Evolutionary conservation across 768 basidiomycete species (phyloP).

Genomic region (Pleurotus pulmonarius): DNA sequence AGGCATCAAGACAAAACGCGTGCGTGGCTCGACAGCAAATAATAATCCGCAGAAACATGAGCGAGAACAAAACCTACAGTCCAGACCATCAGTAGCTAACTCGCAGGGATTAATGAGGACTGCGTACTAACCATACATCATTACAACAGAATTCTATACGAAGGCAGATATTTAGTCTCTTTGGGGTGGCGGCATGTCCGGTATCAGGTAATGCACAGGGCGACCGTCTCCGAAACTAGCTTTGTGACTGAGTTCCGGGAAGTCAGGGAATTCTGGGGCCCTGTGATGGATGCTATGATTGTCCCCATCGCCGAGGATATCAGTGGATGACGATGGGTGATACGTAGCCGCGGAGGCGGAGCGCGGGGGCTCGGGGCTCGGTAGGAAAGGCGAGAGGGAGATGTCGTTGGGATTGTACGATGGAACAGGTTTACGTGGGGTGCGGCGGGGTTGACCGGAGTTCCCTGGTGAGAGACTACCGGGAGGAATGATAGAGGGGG

Average conservation of each 20-base stretch:
- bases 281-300: constrained; percentile 1
- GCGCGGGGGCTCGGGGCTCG: constrained; percentile 7
- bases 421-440: constrained; percentile 56
- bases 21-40: too few species aligned
- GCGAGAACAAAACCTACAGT: not conserved
- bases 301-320: constrained; percentile 7
- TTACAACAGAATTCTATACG: not conserved
- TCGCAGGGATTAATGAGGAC: not conserved
- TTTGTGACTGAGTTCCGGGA: constrained; percentile 31
- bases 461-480: constrained; percentile 3
- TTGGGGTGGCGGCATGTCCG: constrained; percentile 46
- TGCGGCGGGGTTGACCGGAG: constrained; percentile 20
- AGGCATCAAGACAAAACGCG: not conserved
- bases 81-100: not conserved
- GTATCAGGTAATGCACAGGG: constrained; percentile 55
- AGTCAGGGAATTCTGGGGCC: not conserved
- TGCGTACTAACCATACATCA: not conserved
- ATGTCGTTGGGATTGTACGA: constrained; percentile 34
- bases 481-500: not conserved
- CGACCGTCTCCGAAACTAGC: constrained; percentile 38
- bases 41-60: too few species aligned
- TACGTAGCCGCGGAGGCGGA: not conserved
- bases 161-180: constrained; percentile 15
- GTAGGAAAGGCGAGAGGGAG: constrained; percentile 15
- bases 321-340: constrained; percentile 11